phyloP scores from a whole-genome alignment of 345 rosid species.

The Odontarrhena argentea region DNA sequence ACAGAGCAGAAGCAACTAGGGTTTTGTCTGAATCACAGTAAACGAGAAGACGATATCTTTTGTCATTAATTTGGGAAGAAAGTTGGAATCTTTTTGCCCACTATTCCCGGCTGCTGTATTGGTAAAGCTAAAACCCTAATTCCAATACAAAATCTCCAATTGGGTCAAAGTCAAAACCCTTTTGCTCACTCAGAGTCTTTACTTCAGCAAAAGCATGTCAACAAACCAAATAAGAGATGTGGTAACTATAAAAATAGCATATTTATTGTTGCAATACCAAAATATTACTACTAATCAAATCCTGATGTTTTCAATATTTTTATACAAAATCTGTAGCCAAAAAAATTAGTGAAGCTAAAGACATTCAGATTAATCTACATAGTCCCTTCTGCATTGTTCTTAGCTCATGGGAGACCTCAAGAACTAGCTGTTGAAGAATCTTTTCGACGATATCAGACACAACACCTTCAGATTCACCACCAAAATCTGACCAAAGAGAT shows the following conservation, averaged over 20 bases:
- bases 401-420: constrained; percentile 46
- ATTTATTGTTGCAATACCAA: too few species aligned
- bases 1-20: constrained; percentile 35
- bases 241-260: too few species aligned
- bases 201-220: background rate
- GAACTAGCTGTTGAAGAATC: constrained; percentile 53
- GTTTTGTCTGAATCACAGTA: constrained; percentile 33
- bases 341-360: constrained; percentile 3
- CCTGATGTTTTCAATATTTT: background rate
- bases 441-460: constrained; percentile 51
- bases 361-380: constrained; percentile 16
- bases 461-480: constrained; percentile 51
- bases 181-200: constrained; percentile 2
- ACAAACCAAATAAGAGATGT: too few species aligned
- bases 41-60: constrained; percentile 33
- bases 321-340: constrained; percentile 28
- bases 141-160: background rate
- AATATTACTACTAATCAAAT: too few species aligned
- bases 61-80: constrained; percentile 3
- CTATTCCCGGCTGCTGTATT: constrained; percentile 21
- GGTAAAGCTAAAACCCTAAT: constrained; percentile 25
- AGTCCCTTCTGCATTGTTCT: constrained; percentile 27
- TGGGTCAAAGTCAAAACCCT: constrained; percentile 34
- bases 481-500: constrained; percentile 55
- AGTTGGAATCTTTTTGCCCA: constrained; percentile 33